Evolutionary conservation across 768 basidiomycete genomes (phyloP).

Genomic region (Sistotremastrum niveocremeum): DNA sequence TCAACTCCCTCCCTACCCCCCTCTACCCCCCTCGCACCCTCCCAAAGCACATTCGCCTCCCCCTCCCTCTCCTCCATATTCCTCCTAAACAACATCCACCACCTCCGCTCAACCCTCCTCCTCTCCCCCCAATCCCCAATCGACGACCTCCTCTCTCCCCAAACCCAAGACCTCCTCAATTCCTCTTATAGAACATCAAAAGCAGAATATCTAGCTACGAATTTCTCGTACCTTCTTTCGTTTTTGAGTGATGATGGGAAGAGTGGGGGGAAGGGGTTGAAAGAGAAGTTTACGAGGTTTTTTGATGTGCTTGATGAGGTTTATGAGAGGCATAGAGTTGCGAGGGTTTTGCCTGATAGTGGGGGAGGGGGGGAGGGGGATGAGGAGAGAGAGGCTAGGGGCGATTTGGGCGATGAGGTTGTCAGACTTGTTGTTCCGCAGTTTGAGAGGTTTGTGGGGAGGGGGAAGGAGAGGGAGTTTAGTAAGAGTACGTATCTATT

Average conservation of each 20-base stretch:
- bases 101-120: slow-evolving; percentile 49
- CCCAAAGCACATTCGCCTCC: slow-evolving; percentile 32
- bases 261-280: slow-evolving; percentile 44
- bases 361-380: slow-evolving; percentile 46
- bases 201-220: slow-evolving; percentile 73
- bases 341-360: slow-evolving; percentile 60
- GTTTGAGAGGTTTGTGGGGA: slow-evolving; percentile 60
- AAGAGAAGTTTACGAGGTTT: slow-evolving; percentile 75
- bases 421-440: slow-evolving; percentile 65
- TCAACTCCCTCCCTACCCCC: no score
- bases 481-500: slow-evolving; percentile 52
- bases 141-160: slow-evolving; percentile 40
- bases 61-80: slow-evolving; percentile 60
- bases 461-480: slow-evolving; percentile 68
- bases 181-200: slow-evolving; percentile 70
- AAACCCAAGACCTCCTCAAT: slow-evolving; percentile 47
- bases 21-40: slow-evolving; percentile 27
- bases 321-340: slow-evolving; percentile 58
- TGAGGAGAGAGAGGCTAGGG: slow-evolving; percentile 41
- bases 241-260: slow-evolving; percentile 37
- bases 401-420: slow-evolving; percentile 61
- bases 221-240: slow-evolving; percentile 68
- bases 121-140: slow-evolving; percentile 36
- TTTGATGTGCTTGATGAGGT: slow-evolving; percentile 73
- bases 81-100: slow-evolving; percentile 66